Evolutionary conservation across 2,329 filamentous ascomycete species (phyloP).

Genomic region (Simplicillium aogashimaense): DNA sequence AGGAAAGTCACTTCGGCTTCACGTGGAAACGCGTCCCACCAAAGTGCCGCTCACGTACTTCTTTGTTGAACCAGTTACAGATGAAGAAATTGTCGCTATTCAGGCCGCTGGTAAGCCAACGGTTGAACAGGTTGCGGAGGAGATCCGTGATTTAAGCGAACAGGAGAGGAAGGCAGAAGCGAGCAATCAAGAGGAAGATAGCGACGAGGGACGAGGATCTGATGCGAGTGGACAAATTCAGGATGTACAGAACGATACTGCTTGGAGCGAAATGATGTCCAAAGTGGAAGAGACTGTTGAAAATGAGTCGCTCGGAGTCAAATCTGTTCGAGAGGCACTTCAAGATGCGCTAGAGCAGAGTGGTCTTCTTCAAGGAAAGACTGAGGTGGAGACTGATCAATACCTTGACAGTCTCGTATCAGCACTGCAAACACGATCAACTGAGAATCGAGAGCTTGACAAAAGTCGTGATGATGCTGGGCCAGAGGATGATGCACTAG

Average conservation of each 20-base stretch:
- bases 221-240: conserved; percentile 1
- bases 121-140: conserved; percentile 59
- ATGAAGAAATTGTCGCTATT: conserved; percentile 62
- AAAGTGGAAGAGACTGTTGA: conserved; percentile 48
- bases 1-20: conserved; percentile 62
- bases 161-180: conserved; percentile 16
- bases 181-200: conserved; percentile 8
- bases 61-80: conserved; percentile 75
- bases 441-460: conserved; percentile 13
- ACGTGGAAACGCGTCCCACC: conserved; percentile 65
- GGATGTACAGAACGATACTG: conserved; percentile 21
- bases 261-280: conserved; percentile 44
- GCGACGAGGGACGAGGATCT: conserved; percentile 4
- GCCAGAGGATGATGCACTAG: conserved; percentile 4
- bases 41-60: conserved; percentile 68
- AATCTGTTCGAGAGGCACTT: conserved; percentile 42
- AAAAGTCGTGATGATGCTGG: conserved; percentile 9
- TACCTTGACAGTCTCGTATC: conserved; percentile 42
- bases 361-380: conserved; percentile 36
- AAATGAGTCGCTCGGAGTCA: conserved; percentile 43
- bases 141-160: conserved; percentile 42
- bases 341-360: conserved; percentile 45
- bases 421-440: conserved; percentile 29
- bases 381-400: conserved; percentile 32
- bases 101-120: conserved; percentile 57